Evolutionary conservation across 306 rosid genomes (phyloP).

Genomic region (Chamaecrista fasciculata): DNA sequence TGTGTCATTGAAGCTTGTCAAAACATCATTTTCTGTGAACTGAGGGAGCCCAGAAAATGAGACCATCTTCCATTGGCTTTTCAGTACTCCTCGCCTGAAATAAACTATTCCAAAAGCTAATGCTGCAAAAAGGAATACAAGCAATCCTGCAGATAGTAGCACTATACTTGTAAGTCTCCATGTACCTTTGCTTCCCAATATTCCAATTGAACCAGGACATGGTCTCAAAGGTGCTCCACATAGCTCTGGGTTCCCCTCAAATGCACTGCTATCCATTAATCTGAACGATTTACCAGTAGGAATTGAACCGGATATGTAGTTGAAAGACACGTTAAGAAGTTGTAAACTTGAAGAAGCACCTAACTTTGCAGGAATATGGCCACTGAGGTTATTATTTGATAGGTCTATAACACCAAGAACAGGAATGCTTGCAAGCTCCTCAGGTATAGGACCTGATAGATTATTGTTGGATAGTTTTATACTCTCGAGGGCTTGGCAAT

Average conservation of each 20-base stretch:
- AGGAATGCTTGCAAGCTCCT: constrained; percentile 72
- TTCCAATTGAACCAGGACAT: constrained; percentile 56
- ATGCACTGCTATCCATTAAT: constrained; percentile 62
- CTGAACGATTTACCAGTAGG: constrained; percentile 51
- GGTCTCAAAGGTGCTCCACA: constrained; percentile 81
- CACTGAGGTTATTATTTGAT: constrained; percentile 63
- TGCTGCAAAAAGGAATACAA: constrained; percentile 43
- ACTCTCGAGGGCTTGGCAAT: constrained; percentile 55
- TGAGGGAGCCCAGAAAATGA: constrained; percentile 80
- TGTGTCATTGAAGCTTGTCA: constrained; percentile 58
- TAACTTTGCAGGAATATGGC: constrained; percentile 68
- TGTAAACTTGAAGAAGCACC: constrained; percentile 60
- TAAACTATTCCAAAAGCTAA: constrained; percentile 47
- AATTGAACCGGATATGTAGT: constrained; percentile 78
- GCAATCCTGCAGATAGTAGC: constrained; percentile 56
- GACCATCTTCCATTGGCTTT: constrained; percentile 85
- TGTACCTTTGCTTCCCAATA: constrained; percentile 56
- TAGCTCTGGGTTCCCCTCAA: constrained; percentile 73
- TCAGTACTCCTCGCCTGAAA: constrained; percentile 42
- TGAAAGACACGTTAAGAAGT: constrained; percentile 84
- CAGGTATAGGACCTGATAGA: constrained; percentile 76
- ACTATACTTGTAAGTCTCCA: constrained; percentile 54
- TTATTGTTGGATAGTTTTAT: constrained; percentile 57
- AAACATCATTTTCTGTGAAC: constrained; percentile 76
- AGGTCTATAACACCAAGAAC: constrained; percentile 59